Percentiles rank a stretch among this genome's conserved stretches.
Evolutionary conservation across 805 yeast genomes (phyloP).

Genomic region (Ascoidea tarda): DNA sequence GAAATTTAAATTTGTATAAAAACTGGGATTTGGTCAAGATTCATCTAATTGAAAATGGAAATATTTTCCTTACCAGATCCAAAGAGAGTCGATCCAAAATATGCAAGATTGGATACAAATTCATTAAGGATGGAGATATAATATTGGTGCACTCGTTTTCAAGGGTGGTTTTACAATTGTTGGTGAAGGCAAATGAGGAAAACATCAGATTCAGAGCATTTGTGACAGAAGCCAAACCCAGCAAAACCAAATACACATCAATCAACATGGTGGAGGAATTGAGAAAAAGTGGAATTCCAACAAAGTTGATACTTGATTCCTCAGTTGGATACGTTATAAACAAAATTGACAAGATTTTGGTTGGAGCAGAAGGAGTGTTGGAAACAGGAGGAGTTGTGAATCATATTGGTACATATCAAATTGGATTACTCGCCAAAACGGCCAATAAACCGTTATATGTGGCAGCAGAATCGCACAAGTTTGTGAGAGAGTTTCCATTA

Average conservation of each 20-base stretch:
- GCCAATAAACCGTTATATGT: slow-evolving; percentile 91
- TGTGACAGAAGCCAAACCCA: slow-evolving; percentile 86
- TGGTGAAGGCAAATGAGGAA: slow-evolving; percentile 64
- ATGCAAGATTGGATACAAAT: slow-evolving; percentile 78
- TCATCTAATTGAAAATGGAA: slow-evolving; percentile 87
- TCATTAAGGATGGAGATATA: slow-evolving; percentile 86
- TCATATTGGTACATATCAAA: slow-evolving; percentile 88
- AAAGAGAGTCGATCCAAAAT: slow-evolving; percentile 78
- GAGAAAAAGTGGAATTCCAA: slow-evolving; percentile 67
- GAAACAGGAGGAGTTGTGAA: slow-evolving; percentile 98
- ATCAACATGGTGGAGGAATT: slow-evolving; percentile 54
- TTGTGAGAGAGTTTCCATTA: slow-evolving; percentile 90
- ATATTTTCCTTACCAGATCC: slow-evolving; percentile 81
- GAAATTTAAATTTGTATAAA: slow-evolving; percentile 73
- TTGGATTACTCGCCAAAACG: slow-evolving; percentile 82
- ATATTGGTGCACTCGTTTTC: slow-evolving; percentile 85
- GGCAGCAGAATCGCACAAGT: slow-evolving; percentile 89
- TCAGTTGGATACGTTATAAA: slow-evolving; percentile 90
- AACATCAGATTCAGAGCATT: slow-evolving; percentile 77
- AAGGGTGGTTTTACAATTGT: slow-evolving; percentile 72
- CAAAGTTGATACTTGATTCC: slow-evolving; percentile 75
- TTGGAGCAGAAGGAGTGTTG: slow-evolving; percentile 99
- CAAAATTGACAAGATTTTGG: slow-evolving; percentile 82
- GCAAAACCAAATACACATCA: slow-evolving; percentile 41
- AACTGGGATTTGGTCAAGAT: slow-evolving; percentile 92